Base-by-base conservation (phyloP, 106 monocot species). In the Amphibolis antarctica region DNA sequence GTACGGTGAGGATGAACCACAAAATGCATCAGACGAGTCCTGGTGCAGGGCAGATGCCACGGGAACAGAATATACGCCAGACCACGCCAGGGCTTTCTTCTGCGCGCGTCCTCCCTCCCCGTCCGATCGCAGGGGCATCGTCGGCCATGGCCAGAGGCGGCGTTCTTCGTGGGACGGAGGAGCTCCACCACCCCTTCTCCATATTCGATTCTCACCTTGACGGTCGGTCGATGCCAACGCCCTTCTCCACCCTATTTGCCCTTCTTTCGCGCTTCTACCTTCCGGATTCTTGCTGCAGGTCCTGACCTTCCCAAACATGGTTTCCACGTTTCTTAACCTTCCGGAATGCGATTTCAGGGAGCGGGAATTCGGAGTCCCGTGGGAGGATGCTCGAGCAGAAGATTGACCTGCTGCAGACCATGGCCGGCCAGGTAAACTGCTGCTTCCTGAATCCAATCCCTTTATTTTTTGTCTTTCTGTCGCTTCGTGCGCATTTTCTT, bases 381-480 rank as follows among this genome's bases (percentile, higher is more conserved):
- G 60, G 42, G 60, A 13, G 21, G 60, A 17, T 60, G 60, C 36
- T 60, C 17, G 60, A 60, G 60, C 36, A 18, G 60, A 60, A 60
- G 60, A 60, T 60, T 21, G 60, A 43, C 14, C 28, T 42, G 5
- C 12, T 60, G 13, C 42, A 61, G 42, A 43, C 5, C 42, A 30
- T 61, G 20, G 10, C 60, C 22, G 20, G 60, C 15, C 42, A 43
- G 60, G 60, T 61, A 43, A 9, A 20, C 7, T 36, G 7, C 36
- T 58, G 18, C 15, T 56, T 24, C 25, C 26, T 20, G 14, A 15
- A 27, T 56, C 13, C 13, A n/a, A n/a, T n/a, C n/a, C n/a, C n/a
- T n/a, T n/a, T n/a, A n/a, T n/a, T n/a, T n/a, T n/a, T n/a, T n/a
- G n/a, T n/a, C n/a, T n/a, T n/a, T n/a, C n/a, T n/a, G n/a, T n/a